Conservation (phyloP, 1,284 basidiomycete species). For the Golubevia pallescens region DNA sequence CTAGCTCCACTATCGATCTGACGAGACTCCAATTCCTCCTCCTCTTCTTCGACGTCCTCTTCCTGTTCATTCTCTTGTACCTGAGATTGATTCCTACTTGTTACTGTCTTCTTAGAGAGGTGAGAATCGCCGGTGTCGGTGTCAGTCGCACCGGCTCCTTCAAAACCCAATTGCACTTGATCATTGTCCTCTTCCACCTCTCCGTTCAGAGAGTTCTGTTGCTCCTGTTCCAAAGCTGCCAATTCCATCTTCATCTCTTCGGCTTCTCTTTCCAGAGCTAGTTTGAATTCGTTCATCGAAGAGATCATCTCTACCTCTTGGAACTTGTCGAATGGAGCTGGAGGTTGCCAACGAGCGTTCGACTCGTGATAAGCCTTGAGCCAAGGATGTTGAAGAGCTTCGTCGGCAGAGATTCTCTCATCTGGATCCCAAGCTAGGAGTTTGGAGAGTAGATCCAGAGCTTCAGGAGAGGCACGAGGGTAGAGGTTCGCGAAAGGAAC, state of each 20-base stretch:
- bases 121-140: not conserved
- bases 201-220: slow-evolving; percentile 8
- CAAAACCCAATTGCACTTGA: too few relatives aligned
- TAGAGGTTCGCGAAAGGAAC: slow-evolving; percentile 38
- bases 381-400: slow-evolving; percentile 58
- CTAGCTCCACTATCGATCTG: not conserved
- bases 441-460: slow-evolving; percentile 48
- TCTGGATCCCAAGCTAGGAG: slow-evolving; percentile 57
- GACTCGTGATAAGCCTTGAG: slow-evolving; percentile 53
- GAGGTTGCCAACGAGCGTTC: slow-evolving; percentile 38
- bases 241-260: slow-evolving; percentile 45
- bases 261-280: slow-evolving; percentile 46
- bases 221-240: slow-evolving; percentile 32
- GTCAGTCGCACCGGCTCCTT: not conserved
- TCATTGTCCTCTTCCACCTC: too few relatives aligned
- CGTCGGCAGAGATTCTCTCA: slow-evolving; percentile 48
- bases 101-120: not conserved
- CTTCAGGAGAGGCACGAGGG: slow-evolving; percentile 39
- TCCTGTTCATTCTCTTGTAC: not conserved
- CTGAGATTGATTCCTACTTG: not conserved
- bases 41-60: not conserved
- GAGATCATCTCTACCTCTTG: slow-evolving; percentile 54
- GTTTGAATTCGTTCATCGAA: slow-evolving; percentile 45
- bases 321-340: slow-evolving; percentile 46
- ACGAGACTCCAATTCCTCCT: not conserved